These are phyloP conservation scores for Pouteria glomerata DNA, from an alignment of 148 eudicot genomes.

Conservation along the genomic window DNA sequence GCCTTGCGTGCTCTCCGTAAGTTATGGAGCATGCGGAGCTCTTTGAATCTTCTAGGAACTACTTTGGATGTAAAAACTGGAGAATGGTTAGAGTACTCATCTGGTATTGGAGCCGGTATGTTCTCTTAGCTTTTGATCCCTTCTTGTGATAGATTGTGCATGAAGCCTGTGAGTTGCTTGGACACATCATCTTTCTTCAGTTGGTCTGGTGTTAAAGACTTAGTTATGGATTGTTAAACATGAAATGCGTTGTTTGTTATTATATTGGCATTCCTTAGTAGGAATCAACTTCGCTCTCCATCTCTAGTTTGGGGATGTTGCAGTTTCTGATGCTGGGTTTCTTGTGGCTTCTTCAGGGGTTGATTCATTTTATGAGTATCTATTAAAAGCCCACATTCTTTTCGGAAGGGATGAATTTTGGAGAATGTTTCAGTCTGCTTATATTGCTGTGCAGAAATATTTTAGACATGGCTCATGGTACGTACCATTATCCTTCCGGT, in stretches of 20 bases:
- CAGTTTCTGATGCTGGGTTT: conserved; percentile 6
- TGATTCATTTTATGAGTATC: conserved; percentile 93
- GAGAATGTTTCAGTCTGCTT: conserved; percentile 98
- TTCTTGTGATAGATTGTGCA: neutral
- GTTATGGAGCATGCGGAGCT: conserved; percentile 96
- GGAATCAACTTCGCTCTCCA: neutral
- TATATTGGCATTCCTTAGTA: neutral
- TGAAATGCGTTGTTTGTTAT: neutral
- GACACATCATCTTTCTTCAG: neutral
- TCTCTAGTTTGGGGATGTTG: neutral
- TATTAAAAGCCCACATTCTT: conserved; percentile 82
- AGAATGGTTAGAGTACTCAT: conserved; percentile 84
- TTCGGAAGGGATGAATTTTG: conserved; percentile 91
- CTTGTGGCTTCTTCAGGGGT: conserved; percentile 47
- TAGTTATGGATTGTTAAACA: neutral
- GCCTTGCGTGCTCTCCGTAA: conserved; percentile 87
- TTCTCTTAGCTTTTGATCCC: conserved; percentile 10
- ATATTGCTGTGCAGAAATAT: conserved; percentile 85
- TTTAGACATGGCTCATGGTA: conserved; percentile 98
- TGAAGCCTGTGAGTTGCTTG: neutral
- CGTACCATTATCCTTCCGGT: neutral
- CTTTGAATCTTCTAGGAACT: conserved; percentile 87
- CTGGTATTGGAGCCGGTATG: conserved; percentile 97
- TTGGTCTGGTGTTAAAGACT: neutral
- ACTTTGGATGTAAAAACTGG: conserved; percentile 89